Evolutionary conservation across 306 rosid genomes (phyloP).

Genomic region (Dalbergia oliveri): DNA sequence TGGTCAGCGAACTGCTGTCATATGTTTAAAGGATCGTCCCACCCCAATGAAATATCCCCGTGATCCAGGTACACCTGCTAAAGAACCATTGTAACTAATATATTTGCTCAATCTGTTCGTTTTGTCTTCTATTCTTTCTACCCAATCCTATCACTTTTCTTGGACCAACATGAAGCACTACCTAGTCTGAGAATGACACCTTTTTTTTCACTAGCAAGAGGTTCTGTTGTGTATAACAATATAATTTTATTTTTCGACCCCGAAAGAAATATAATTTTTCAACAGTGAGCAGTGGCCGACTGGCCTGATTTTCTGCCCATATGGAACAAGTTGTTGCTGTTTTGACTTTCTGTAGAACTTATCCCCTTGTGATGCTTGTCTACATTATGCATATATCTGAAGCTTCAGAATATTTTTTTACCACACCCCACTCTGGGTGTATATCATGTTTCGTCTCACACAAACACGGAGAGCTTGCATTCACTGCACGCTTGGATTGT

Average conservation of each 20-base stretch:
- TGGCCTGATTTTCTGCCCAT: slow-evolving; percentile 10
- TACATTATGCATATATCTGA: slow-evolving; percentile 19
- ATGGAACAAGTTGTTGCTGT: neutral
- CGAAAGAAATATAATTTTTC: neutral
- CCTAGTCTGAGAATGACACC: neutral
- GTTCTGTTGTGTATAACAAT: neutral
- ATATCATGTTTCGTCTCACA: neutral
- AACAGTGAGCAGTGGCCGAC: neutral
- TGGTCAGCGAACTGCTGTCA: slow-evolving; percentile 85
- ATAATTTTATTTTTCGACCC: neutral
- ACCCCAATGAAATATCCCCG: slow-evolving; percentile 87
- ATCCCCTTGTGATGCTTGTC: neutral
- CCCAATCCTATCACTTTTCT: neutral
- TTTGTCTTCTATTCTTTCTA: slow-evolving; percentile 27
- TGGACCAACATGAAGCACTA: neutral
- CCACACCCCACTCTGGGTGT: neutral
- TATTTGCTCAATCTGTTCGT: slow-evolving; percentile 34
- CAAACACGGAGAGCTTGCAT: neutral
- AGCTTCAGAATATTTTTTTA: neutral
- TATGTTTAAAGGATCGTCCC: slow-evolving; percentile 69
- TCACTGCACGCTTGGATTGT: neutral
- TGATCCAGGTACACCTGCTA: slow-evolving; percentile 82
- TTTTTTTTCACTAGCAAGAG: slow-evolving; percentile 7
- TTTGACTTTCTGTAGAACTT: neutral
- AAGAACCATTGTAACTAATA: slow-evolving; percentile 68